phyloP scores from a whole-genome alignment of 345 rosid species.

The Brassica carinata region DNA sequence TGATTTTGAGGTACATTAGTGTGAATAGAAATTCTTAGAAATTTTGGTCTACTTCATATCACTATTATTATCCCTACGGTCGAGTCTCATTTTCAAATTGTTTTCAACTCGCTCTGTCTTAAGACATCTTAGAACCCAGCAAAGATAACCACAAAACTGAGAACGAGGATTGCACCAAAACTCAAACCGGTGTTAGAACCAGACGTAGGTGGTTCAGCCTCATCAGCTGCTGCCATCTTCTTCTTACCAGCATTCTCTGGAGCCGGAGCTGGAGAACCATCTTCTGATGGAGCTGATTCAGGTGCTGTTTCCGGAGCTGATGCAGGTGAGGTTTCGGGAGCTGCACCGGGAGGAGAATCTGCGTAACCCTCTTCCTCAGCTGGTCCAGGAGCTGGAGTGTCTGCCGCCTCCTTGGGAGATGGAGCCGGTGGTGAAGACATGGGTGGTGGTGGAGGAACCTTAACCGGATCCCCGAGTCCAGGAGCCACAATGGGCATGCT shows the following conservation, averaged over 20 bases:
- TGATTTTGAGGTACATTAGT: not conserved
- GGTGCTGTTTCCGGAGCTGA: slow-evolving; percentile 38
- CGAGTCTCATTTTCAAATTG: slow-evolving; percentile 4
- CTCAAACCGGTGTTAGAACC: slow-evolving; percentile 37
- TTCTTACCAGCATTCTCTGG: slow-evolving; percentile 28
- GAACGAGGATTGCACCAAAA: slow-evolving; percentile 32
- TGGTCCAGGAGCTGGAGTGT: slow-evolving; percentile 42
- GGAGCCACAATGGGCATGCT: slow-evolving; percentile 65
- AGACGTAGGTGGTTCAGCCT: slow-evolving; percentile 34
- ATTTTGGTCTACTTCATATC: not conserved
- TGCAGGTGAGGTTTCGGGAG: slow-evolving; percentile 43
- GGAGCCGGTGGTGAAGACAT: slow-evolving; percentile 45
- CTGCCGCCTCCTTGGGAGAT: slow-evolving; percentile 33
- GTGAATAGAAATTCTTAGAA: slow-evolving; percentile 1
- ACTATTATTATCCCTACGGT: not conserved
- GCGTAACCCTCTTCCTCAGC: slow-evolving; percentile 26
- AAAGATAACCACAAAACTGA: slow-evolving; percentile 40
- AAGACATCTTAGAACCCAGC: slow-evolving; percentile 37
- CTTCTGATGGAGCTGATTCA: slow-evolving; percentile 42
- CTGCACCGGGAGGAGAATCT: slow-evolving; percentile 30
- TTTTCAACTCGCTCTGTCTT: slow-evolving; percentile 12
- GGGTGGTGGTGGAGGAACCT: slow-evolving; percentile 52
- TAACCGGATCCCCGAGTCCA: slow-evolving; percentile 46
- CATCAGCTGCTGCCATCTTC: slow-evolving; percentile 40
- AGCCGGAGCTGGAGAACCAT: slow-evolving; percentile 39